These are phyloP conservation scores for Phyllosticta citribraziliensis DNA, from an alignment of 2,329 filamentous ascomycete genomes.

Conservation along the genomic window DNA sequence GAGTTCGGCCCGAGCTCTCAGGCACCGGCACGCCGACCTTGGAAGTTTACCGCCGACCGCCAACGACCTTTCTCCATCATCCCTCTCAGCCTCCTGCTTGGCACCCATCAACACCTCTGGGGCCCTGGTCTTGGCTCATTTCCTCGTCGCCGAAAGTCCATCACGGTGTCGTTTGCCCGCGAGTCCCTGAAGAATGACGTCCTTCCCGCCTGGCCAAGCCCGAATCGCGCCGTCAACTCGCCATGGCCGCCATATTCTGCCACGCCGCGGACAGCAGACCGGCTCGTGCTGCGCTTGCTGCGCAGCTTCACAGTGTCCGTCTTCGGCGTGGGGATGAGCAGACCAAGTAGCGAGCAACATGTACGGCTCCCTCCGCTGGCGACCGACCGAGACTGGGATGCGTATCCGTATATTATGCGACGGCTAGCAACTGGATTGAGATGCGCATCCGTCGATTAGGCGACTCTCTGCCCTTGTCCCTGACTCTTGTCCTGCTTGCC, in stretches of 20 bases:
- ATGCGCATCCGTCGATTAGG: neutral
- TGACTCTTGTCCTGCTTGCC: neutral
- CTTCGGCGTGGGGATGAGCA: neutral
- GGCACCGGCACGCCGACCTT: neutral
- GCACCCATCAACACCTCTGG: neutral
- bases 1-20: neutral
- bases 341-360: neutral
- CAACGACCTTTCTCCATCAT: neutral
- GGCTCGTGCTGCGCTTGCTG: neutral
- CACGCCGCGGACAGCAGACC: neutral
- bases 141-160: neutral
- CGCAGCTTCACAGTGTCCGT: neutral
- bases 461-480: neutral
- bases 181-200: too few relatives aligned
- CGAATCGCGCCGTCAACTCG: neutral
- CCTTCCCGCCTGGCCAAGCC: neutral
- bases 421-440: neutral
- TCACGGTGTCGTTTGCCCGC: neutral
- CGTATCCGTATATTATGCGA: neutral
- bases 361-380: neutral
- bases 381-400: neutral
- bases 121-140: neutral
- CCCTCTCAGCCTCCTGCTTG: neutral
- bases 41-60: neutral
- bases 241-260: neutral